A percentile compares a stretch with the other conserved stretches of the same genome.
These are phyloP conservation scores for Talaromyces adpressus DNA, from an alignment of 495 filamentous ascomycete species.

Conservation along the genomic window DNA sequence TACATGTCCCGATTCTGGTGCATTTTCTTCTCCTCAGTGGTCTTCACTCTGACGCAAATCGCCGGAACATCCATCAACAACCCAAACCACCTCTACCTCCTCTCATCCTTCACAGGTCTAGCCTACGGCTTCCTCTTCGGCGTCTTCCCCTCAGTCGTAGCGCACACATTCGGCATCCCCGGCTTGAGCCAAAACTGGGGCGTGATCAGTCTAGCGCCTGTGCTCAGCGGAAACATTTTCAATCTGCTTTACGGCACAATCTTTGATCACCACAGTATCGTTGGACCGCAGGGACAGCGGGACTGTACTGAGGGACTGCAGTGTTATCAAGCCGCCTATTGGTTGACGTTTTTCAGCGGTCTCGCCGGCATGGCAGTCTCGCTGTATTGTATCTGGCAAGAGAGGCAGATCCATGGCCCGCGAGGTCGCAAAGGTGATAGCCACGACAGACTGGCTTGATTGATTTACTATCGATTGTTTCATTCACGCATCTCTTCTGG, in stretches of 20 bases:
- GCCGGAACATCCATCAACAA: conserved; percentile 72
- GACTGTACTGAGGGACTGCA: conserved; percentile 71
- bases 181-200: conserved; percentile 94
- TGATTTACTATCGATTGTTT: not conserved
- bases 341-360: conserved; percentile 71
- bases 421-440: conserved; percentile 24
- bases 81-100: conserved; percentile 66
- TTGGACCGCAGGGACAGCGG: conserved; percentile 59
- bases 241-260: conserved; percentile 76
- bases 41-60: conserved; percentile 79
- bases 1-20: conserved; percentile 84
- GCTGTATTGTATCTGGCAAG: conserved; percentile 70
- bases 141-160: conserved; percentile 85
- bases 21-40: conserved; percentile 62
- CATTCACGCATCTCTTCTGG: no score
- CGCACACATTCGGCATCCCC: conserved; percentile 83
- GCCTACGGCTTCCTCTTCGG: conserved; percentile 95
- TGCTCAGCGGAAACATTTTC: conserved; percentile 82
- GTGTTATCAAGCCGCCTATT: conserved; percentile 80
- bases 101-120: conserved; percentile 78
- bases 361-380: conserved; percentile 61
- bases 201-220: conserved; percentile 80
- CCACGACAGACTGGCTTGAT: conserved; percentile 12
- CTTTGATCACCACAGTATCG: conserved; percentile 70
- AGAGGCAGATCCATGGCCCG: conserved; percentile 32